Evolutionary conservation across 768 basidiomycete species (phyloP), one percentile per base, ranked within the genome.

Genomic region (Rhizopogon vesiculosus): DNA sequence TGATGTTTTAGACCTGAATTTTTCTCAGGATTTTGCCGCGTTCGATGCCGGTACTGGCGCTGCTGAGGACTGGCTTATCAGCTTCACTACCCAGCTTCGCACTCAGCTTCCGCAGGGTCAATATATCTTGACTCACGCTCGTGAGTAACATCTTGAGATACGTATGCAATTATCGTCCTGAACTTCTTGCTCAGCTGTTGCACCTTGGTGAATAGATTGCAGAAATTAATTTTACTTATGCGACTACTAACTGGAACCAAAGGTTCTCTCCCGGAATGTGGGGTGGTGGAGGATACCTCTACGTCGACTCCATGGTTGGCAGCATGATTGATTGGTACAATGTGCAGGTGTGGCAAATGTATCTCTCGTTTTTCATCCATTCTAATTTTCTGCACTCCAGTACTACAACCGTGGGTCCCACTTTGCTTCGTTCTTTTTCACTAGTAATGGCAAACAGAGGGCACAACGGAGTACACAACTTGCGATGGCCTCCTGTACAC

Each of bases 401-500:
- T 68, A 64, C 51, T 68, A 68, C 44, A 68, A 68, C 28, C 67
- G 68, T 69, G 15, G 45, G 64, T 56, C 7, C 19, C 3, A 39
- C 28, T 13, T 22, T 12, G n/a, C 40, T 18, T 57, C 1, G n/a
- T 19, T 13, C 16, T 4, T 35, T 22, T 25, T 42, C 35, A 13
- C 18, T 5, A 38, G 5, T 48, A 38, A 49, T 15, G 16, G 38
- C 5, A 22, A 25, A 25, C 65, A 86, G 85, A 87, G 76, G 86
- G 84, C 42, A 61, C 72, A 18, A 70, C 69, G 13, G 86, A 86
- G 62, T 89, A 87, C 64, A 83, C 82, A 6, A 84, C 83, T 29
- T 89, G 86, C 64, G 49, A 65, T 19, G 78, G 76, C 40, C 78
- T 92, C 29, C 69, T 90, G 45, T 81, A 72, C 3, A 66, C 76